Evolutionary conservation across 148 eudicot species (phyloP).

Genomic region (Nepenthes gracilis): DNA sequence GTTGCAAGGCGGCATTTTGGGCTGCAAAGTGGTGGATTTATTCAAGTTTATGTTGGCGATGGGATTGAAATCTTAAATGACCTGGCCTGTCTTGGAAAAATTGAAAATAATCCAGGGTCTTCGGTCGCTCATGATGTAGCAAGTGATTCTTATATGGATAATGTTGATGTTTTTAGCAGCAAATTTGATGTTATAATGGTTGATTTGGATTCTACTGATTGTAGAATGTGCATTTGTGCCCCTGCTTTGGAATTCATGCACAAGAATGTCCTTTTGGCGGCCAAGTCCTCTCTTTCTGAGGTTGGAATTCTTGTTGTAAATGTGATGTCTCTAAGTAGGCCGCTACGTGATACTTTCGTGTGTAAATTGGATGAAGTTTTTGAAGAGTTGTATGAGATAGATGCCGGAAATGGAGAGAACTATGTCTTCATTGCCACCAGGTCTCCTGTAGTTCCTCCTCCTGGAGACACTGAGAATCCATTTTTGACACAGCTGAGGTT

Average conservation of each 20-base stretch:
- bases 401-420: constrained; percentile 60
- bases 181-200: constrained; percentile 72
- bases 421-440: constrained; percentile 51
- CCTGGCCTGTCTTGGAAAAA: constrained; percentile 2
- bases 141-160: background rate
- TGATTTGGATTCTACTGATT: constrained; percentile 82
- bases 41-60: constrained; percentile 39
- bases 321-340: constrained; percentile 42
- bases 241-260: constrained; percentile 56
- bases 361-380: constrained; percentile 28
- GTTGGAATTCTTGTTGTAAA: constrained; percentile 56
- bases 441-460: constrained; percentile 8
- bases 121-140: constrained; percentile 1
- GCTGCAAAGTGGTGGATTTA: constrained; percentile 18
- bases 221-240: constrained; percentile 37
- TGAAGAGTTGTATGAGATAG: constrained; percentile 48
- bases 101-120: background rate
- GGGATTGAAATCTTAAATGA: constrained; percentile 42
- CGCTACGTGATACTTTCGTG: constrained; percentile 36
- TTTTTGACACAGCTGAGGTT: constrained; percentile 43
- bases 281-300: constrained; percentile 31
- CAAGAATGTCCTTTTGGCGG: constrained; percentile 43
- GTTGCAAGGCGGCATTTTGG: constrained; percentile 55
- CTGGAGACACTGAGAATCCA: constrained; percentile 9
- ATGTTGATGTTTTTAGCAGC: constrained; percentile 8